Evolutionary conservation across 1,284 basidiomycete species (phyloP).

Genomic region (Chiua sp.): DNA sequence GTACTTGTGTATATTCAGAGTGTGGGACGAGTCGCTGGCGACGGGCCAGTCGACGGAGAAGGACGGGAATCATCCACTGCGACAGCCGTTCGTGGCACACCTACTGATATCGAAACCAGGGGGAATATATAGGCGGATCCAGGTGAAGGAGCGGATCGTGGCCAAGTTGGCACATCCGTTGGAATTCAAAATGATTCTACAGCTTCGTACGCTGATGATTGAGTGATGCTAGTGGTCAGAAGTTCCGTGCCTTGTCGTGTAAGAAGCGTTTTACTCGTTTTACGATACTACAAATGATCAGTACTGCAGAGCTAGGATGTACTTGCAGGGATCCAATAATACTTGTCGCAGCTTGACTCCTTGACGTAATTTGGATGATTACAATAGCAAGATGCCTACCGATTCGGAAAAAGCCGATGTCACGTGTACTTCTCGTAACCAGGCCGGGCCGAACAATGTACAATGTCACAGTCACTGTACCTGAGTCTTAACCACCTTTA

Average conservation of each 20-base stretch:
- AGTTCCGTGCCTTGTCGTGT: background rate
- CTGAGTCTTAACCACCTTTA: no score
- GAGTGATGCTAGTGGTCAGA: slow-evolving; percentile 8
- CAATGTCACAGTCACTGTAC: no score
- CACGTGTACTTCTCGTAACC: no score
- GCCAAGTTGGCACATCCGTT: slow-evolving; percentile 23
- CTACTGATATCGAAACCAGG: slow-evolving; percentile 21
- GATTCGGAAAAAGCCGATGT: no score
- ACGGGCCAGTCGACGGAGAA: slow-evolving; percentile 7
- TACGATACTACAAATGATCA: no score
- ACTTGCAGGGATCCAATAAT: no score
- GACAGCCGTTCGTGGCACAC: slow-evolving; percentile 26
- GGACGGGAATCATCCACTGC: slow-evolving; percentile 21
- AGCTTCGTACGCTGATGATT: slow-evolving; percentile 25
- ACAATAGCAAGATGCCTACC: no score
- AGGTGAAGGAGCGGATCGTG: slow-evolving; percentile 24
- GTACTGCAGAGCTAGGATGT: no score
- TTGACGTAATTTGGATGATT: no score
- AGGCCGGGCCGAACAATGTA: no score
- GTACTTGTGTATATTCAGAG: slow-evolving; percentile 24
- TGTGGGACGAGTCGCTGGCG: slow-evolving; percentile 27
- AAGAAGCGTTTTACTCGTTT: no score
- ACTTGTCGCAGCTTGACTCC: no score
- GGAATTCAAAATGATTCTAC: slow-evolving; percentile 19
- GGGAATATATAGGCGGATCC: slow-evolving; percentile 23